A percentile compares a stretch with the other conserved stretches of the same genome.
phyloP scores from a whole-genome alignment of 176 grass and related monocot species.

The Avena insularis region DNA sequence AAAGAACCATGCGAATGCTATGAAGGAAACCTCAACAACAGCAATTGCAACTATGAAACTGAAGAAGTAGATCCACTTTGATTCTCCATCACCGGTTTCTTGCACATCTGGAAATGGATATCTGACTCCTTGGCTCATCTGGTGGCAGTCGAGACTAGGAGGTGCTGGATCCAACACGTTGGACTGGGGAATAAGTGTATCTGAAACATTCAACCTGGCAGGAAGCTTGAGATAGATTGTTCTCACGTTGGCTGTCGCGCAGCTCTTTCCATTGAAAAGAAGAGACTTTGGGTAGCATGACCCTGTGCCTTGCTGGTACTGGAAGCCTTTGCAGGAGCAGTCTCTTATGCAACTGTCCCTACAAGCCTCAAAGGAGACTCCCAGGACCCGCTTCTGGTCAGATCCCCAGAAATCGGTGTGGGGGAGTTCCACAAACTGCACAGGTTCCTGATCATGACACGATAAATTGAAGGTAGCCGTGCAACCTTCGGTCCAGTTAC shows the following conservation, averaged over 20 bases:
- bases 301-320: constrained; percentile 24
- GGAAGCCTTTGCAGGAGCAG: constrained; percentile 38
- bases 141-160: not conserved
- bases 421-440: constrained; percentile 5
- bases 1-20: constrained; percentile 51
- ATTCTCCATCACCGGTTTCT: constrained; percentile 4
- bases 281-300: constrained; percentile 41
- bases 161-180: constrained; percentile 9
- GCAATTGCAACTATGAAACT: constrained; percentile 44
- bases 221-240: constrained; percentile 21
- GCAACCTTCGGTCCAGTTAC: constrained; percentile 58
- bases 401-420: constrained; percentile 29
- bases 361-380: not conserved
- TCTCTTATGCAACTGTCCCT: constrained; percentile 2
- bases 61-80: constrained; percentile 52
- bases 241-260: not conserved
- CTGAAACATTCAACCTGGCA: constrained; percentile 13
- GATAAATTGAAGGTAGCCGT: not conserved
- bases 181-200: constrained; percentile 13
- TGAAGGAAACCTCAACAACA: constrained; percentile 39
- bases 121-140: constrained; percentile 7
- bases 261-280: constrained; percentile 44
- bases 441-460: not conserved
- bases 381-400: not conserved
- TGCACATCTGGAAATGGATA: constrained; percentile 22